A percentile compares a stretch with the other conserved stretches of the same genome.
Evolutionary conservation across 2,329 filamentous ascomycete genomes (phyloP).

Genomic region (Aspergillus sergii): DNA sequence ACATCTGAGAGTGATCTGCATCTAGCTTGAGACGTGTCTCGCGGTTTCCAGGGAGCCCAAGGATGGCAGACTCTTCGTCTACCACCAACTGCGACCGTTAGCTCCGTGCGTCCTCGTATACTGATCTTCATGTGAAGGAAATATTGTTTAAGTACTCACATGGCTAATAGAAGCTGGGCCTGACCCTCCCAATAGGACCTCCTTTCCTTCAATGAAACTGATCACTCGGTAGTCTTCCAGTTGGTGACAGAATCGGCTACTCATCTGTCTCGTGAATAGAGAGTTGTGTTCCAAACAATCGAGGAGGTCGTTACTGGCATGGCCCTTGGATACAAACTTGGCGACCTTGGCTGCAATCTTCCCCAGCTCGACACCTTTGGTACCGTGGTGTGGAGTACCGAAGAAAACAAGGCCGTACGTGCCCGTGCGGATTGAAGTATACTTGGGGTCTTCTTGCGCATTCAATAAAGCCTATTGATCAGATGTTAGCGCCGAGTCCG

Average conservation of each 20-base stretch:
- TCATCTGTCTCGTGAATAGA: slow-evolving; percentile 35
- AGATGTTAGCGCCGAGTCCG: background rate
- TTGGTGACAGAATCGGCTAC: slow-evolving; percentile 36
- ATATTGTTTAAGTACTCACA: slow-evolving; percentile 20
- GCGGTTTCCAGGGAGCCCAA: slow-evolving; percentile 35
- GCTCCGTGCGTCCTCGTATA: background rate
- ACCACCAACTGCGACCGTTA: slow-evolving; percentile 33
- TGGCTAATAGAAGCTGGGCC: slow-evolving; percentile 35
- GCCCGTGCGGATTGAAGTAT: slow-evolving; percentile 33
- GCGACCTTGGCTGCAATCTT: slow-evolving; percentile 39
- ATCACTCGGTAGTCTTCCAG: slow-evolving; percentile 38
- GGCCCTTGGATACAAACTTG: slow-evolving; percentile 33
- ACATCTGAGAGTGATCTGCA: slow-evolving; percentile 41
- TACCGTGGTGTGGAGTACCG: slow-evolving; percentile 38
- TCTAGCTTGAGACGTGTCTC: slow-evolving; percentile 40
- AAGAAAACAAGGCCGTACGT: slow-evolving; percentile 40
- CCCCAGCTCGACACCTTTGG: slow-evolving; percentile 34
- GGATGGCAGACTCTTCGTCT: slow-evolving; percentile 39
- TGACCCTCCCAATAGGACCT: slow-evolving; percentile 30
- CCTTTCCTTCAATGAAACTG: slow-evolving; percentile 39
- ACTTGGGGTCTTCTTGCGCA: slow-evolving; percentile 38
- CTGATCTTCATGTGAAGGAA: accelerated
- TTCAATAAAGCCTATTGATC: slow-evolving; percentile 33
- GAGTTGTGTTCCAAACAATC: slow-evolving; percentile 34
- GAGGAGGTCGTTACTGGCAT: slow-evolving; percentile 34